Evolutionary conservation across 768 basidiomycete species (phyloP), one percentile per base, ranked within the genome.

Genomic region (Lactarius sanguifluus): DNA sequence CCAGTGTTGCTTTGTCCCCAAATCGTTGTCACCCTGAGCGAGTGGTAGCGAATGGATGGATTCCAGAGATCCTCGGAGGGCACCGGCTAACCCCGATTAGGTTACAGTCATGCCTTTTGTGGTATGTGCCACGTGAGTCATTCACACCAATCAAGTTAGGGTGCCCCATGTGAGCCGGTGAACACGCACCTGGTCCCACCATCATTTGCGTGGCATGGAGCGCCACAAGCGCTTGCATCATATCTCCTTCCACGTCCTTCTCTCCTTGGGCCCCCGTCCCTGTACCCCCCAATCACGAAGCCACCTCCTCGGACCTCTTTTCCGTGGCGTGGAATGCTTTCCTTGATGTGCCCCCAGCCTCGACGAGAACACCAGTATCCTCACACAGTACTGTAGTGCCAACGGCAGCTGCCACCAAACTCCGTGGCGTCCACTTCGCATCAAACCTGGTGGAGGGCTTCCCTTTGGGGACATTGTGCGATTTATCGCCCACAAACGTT

Each of bases 91-190:
- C 58, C 66, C 66, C 66, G 66, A 67, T 67, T 67, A 67, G 66
- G 66, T 67, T 67, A 67, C 62, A 64, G 66, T 64, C 66, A 64
- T 67, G 66, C 66, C 66, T 67, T 64, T 67, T 67, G 8, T 6
- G 18, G 66, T 45, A 59, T 57, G 2, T 52, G 38, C 57, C 65
- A 66, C 65, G 65, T 66, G 55, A 13, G 23, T 12, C 12, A 7
- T 25, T 41, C 25, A 25, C 57, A 34, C 28, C 38, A 38, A 40
- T 38, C 12, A 23, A 58, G 57, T 34, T 23, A 50, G 47, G 23
- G 47, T 47, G 45, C 45, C 23, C 47, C 50, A 52, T 52, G 50
- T 52, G 50, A 52, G 50, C 23, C 50, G 50, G 25, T 52, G 50
- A 52, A 32, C 45, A 16, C 13, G 25, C 23, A n/a, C 38, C 38